Percentiles rank a stretch among this genome's conserved stretches.
Evolutionary conservation across 2,329 filamentous ascomycete species (phyloP).

Genomic region (Metarhizium humberi): DNA sequence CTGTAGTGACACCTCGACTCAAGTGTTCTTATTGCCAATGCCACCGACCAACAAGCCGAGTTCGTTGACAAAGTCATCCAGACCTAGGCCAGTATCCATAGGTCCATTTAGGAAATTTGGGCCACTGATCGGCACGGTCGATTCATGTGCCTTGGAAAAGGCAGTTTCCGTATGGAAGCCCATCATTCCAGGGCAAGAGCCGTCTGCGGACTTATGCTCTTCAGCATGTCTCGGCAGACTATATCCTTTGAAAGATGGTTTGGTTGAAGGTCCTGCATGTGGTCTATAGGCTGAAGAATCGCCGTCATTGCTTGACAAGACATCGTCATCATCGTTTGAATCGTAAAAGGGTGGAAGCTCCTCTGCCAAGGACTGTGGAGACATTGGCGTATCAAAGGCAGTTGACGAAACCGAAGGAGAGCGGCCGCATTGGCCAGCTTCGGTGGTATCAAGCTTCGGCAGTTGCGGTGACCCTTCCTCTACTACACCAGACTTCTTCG

Average conservation of each 20-base stretch:
- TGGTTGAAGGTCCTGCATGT: constrained; percentile 6
- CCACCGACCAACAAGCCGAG: constrained; percentile 42
- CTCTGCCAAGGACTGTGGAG: constrained; percentile 28
- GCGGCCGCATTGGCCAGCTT: constrained; percentile 13
- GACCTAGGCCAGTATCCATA: constrained; percentile 26
- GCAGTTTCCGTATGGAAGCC: constrained; percentile 12
- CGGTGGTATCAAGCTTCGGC: constrained; percentile 13
- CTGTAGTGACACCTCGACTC: not conserved
- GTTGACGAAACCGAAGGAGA: constrained; percentile 20
- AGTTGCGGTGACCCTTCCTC: constrained; percentile 6
- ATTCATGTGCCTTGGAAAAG: constrained; percentile 14
- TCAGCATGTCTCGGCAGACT: constrained; percentile 32
- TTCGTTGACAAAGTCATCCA: constrained; percentile 34
- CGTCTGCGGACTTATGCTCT: constrained; percentile 10
- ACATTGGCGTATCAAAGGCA: constrained; percentile 23
- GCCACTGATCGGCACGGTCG: constrained; percentile 11
- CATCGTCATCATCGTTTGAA: constrained; percentile 32
- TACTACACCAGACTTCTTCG: constrained; percentile 2
- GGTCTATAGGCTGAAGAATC: constrained; percentile 22
- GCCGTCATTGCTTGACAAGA: constrained; percentile 25
- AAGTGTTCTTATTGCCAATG: constrained; percentile 27
- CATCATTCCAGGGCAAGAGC: not conserved
- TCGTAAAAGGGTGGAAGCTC: constrained; percentile 38
- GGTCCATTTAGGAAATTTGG: constrained; percentile 23
- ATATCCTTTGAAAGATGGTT: constrained; percentile 27